Base-by-base conservation (phyloP, 345 rosid genomes). In the Eucalyptus melliodora region DNA sequence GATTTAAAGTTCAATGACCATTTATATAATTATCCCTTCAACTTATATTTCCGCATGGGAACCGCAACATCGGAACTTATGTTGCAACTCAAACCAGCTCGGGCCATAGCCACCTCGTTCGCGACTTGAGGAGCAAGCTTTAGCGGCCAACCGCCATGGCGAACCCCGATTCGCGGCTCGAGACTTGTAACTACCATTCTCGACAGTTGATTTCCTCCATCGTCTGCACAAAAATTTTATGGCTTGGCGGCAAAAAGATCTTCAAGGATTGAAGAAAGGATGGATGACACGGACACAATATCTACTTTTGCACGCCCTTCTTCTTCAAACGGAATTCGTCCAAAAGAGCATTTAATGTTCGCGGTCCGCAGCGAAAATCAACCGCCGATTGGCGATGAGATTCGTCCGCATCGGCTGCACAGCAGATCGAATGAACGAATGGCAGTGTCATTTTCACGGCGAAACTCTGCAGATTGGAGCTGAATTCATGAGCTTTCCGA, bases 381-480 rank as follows among this genome's bases (percentile, higher is more conserved):
- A 50, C 92, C 89, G 85, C 89, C 86, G 77, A 88, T 86, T 88
- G 92, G 34, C 60, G 93, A 92, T 91, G 89, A 90, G 89, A 88
- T 83, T 19, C 13, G 47, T 4, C 21, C 34, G 37, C 37, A n/a
- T 65, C 37, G 7, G 11, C 77, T n/a, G 31, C 37, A 7, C 37
- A n/a, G 77, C 77, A n/a, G 77, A 65, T 30, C 37, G 37, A 65
- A 65, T 15, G 21, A 65, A 65, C 37, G 77, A 65, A 65, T 7
- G 37, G 19, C 34, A n/a, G 37, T 30, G 37, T 77, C 83, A 6
- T 11, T 37, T 77, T 19, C 45, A 5, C 24, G 30, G 30, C 42
- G 30, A 21, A 37, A 5, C 27, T 10, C 3, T 6, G 42, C 83
- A 11, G 47, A 77, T 21, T 11, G 82, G 83, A 77, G 83, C 47